Evolutionary conservation across 2,329 filamentous ascomycete genomes (phyloP).

Genomic region (Cladosporium colombiae): DNA sequence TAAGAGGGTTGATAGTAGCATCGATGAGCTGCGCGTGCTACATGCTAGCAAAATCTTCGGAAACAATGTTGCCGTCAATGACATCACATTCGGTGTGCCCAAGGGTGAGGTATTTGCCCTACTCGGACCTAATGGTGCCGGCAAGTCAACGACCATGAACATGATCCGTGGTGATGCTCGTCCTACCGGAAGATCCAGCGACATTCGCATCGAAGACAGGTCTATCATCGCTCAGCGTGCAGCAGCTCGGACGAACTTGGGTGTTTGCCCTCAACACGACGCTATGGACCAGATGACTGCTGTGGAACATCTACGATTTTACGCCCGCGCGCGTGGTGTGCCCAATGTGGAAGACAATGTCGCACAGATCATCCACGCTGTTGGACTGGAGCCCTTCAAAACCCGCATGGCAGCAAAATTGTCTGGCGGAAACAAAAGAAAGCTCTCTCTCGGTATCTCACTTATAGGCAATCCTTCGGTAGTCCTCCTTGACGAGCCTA

Average conservation of each 20-base stretch:
- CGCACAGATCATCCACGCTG: constrained; percentile 72
- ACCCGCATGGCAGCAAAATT: constrained; percentile 75
- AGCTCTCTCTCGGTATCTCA: constrained; percentile 83
- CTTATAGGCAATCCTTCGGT: constrained; percentile 90
- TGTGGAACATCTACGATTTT: constrained; percentile 81
- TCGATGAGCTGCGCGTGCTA: constrained; percentile 74
- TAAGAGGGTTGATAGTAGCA: constrained; percentile 59
- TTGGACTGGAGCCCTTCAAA: constrained; percentile 71
- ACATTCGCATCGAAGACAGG: constrained; percentile 76
- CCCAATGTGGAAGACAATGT: constrained; percentile 76
- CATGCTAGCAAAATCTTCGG: constrained; percentile 80
- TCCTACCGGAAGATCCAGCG: constrained; percentile 69
- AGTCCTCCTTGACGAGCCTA: constrained; percentile 85
- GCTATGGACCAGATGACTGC: constrained; percentile 92
- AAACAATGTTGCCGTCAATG: constrained; percentile 77
- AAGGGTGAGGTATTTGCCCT: constrained; percentile 84
- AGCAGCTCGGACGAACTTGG: constrained; percentile 72
- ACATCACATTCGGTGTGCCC: constrained; percentile 79
- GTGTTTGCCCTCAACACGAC: constrained; percentile 78
- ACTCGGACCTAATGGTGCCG: constrained; percentile 86
- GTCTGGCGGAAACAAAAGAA: constrained; percentile 91
- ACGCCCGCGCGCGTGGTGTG: constrained; percentile 80
- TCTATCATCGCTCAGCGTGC: constrained; percentile 73
- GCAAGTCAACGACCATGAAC: constrained; percentile 87
- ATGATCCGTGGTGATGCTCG: constrained; percentile 85